These are phyloP conservation scores for Penicillium griseofulvum DNA, from an alignment of 2,329 filamentous ascomycete species.

Conservation along the genomic window DNA sequence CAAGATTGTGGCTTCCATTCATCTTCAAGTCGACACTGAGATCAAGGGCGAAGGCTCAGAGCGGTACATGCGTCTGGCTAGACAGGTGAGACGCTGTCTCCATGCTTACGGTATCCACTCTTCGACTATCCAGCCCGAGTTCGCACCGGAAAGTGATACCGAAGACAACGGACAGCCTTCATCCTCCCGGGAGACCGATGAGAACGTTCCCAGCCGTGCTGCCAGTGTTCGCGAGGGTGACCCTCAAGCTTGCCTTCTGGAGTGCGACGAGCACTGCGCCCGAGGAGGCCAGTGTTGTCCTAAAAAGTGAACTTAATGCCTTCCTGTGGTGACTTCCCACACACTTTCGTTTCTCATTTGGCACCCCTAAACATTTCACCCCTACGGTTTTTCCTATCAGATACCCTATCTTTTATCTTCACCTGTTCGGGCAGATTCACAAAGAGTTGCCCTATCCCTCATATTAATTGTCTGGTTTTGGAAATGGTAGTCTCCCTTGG, in stretches of 20 bases:
- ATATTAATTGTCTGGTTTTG: not conserved
- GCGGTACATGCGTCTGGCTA: conserved; percentile 87
- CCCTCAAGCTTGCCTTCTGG: conserved; percentile 45
- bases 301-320: conserved; percentile 28
- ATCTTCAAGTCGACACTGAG: conserved; percentile 87
- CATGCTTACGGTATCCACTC: conserved; percentile 96
- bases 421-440: not conserved
- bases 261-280: conserved; percentile 48
- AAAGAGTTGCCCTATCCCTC: not conserved
- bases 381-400: conserved; percentile 1
- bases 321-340: not conserved
- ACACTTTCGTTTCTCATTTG: not conserved
- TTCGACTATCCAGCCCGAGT: conserved; percentile 96
- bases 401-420: conserved; percentile 1
- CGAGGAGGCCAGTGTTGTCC: conserved; percentile 44
- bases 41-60: conserved; percentile 74
- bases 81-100: conserved; percentile 78
- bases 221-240: conserved; percentile 40
- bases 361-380: conserved; percentile 2
- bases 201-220: conserved; percentile 32
- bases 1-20: conserved; percentile 88
- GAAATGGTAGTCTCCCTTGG: not conserved
- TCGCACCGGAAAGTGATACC: conserved; percentile 38
- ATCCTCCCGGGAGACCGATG: conserved; percentile 19
- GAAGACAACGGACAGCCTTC: conserved; percentile 30